Conservation (phyloP, 192 early-diverging fungal genomes). For the Coemansia sp. region DNA sequence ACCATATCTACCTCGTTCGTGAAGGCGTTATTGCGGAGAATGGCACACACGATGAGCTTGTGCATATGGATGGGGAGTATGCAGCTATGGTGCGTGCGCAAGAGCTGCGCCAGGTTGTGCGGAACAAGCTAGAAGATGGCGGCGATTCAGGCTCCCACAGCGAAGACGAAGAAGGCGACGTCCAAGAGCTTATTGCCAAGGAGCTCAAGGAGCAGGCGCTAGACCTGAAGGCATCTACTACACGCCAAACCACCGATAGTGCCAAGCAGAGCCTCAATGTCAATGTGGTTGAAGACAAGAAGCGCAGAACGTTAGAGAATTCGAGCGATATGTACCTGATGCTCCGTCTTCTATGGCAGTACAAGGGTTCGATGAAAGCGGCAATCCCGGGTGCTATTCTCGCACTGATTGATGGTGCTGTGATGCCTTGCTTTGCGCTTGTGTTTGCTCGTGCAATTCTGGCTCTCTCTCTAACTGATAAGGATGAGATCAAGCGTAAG, state of each 20-base stretch:
- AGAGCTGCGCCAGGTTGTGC: conserved; percentile 77
- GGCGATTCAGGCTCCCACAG: neutral
- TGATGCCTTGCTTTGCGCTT: conserved; percentile 76
- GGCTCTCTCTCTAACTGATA: conserved; percentile 19
- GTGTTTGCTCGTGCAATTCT: conserved; percentile 50
- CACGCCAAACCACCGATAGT: conserved; percentile 16
- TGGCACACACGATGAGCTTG: conserved; percentile 79
- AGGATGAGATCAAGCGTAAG: conserved; percentile 23
- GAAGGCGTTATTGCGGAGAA: conserved; percentile 69
- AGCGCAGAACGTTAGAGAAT: conserved; percentile 24
- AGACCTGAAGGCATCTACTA: conserved; percentile 34
- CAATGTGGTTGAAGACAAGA: neutral
- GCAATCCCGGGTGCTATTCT: conserved; percentile 24
- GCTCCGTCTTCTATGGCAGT: conserved; percentile 19
- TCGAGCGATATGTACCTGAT: conserved; percentile 32
- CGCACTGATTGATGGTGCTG: conserved; percentile 59
- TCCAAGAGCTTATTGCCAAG: conserved; percentile 28
- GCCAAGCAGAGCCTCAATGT: neutral
- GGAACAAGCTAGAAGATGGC: conserved; percentile 7
- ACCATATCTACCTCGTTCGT: conserved; percentile 84
- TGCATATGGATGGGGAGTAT: conserved; percentile 60
- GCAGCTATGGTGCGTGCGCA: conserved; percentile 63
- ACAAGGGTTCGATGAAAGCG: conserved; percentile 30
- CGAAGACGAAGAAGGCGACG: conserved; percentile 25
- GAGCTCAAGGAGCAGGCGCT: conserved; percentile 39